phyloP scores from a whole-genome alignment of 2,329 filamentous ascomycete genomes.

The Fusarium globosum region DNA sequence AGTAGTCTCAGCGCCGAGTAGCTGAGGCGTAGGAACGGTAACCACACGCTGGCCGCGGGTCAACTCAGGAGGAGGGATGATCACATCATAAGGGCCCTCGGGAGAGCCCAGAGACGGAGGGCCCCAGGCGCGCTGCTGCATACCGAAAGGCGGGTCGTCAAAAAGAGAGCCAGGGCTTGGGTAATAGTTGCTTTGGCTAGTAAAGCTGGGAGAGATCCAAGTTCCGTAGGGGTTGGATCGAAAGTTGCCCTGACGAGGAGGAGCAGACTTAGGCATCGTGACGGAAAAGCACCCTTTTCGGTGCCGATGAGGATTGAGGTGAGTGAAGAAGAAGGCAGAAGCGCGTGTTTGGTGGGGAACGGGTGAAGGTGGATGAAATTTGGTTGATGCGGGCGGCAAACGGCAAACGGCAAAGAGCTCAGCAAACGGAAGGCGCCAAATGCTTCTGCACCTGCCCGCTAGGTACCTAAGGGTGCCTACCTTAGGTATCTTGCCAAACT shows the following conservation, averaged over 20 bases:
- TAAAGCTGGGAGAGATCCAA: not conserved
- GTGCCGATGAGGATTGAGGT: not conserved
- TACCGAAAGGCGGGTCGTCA: not conserved
- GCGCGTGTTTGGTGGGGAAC: not conserved
- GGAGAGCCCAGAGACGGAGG: not conserved
- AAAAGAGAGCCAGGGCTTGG: not conserved
- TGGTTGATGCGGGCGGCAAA: not conserved
- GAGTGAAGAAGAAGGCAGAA: not conserved
- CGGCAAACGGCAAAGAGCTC: not conserved
- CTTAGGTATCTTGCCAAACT: not conserved
- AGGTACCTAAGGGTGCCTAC: not conserved
- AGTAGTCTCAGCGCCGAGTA: not conserved
- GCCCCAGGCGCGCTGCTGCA: not conserved
- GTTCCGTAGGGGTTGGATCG: not conserved
- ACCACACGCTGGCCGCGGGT: too few species aligned
- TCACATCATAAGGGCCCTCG: not conserved
- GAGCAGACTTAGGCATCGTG: not conserved
- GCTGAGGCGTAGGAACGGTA: accelerated
- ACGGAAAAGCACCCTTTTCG: too few species aligned
- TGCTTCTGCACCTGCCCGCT: not conserved
- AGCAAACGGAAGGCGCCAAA: not conserved
- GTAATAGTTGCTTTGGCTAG: not conserved
- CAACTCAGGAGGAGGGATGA: not conserved
- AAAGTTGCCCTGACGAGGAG: not conserved
- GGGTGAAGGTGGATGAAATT: not conserved